Evolutionary conservation across 1,284 basidiomycete species (phyloP), one percentile per base, ranked within the genome.

Genomic region (Cutaneotrichosporon dermatis): DNA sequence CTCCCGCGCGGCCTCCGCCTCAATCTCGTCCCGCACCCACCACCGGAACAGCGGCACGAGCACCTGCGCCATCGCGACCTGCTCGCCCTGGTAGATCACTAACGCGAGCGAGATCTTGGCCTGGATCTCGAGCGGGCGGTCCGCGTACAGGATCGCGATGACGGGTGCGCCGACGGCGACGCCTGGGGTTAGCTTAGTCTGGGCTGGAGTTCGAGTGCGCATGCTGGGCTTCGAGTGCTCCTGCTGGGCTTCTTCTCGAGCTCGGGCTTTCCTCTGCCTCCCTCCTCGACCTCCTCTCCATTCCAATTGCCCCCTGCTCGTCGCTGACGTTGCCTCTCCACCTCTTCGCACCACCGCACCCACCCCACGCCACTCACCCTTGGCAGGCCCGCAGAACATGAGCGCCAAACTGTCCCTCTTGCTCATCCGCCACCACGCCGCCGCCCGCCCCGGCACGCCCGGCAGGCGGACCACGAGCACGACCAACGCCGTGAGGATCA

Each of bases 401-500:
- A 67, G 53, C 34, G 63, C 55, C 9, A 67, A 62, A 3, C 61
- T 58, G 51, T 69, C 67, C 13, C 58, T 46, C 46, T 63, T 63
- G 42, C 40, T 51, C 50, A 66, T 58, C 11, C 60, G 63, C 50
- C 57, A 58, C 56, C 59, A 64, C 4, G 61, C 12, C 12, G 62
- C 58, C 15, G 49, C 48, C 3, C 48, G 45, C 3, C 54, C 51
- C 1, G 57, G 51, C 13, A 57, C 33, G 10, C 51, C 49, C 0
- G 67, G 67, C 0, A 64, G 61, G 11, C 74, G 72, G 8, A 68
- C 68, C 16, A 70, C 10, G 37, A 60, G 51, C 53, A 73, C 73
- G 8, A 73, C 57, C 13, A 71, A 42, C 11, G 61, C n/a, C 6
- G 70, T 62, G 61, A 73, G 68, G 59, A 63, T 36, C 46, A 66